A percentile compares a stretch with the other conserved stretches of the same genome.
These are phyloP conservation scores for Oldenlandia corymbosa DNA, from an alignment of 257 asterid genomes.

Conservation along the genomic window DNA sequence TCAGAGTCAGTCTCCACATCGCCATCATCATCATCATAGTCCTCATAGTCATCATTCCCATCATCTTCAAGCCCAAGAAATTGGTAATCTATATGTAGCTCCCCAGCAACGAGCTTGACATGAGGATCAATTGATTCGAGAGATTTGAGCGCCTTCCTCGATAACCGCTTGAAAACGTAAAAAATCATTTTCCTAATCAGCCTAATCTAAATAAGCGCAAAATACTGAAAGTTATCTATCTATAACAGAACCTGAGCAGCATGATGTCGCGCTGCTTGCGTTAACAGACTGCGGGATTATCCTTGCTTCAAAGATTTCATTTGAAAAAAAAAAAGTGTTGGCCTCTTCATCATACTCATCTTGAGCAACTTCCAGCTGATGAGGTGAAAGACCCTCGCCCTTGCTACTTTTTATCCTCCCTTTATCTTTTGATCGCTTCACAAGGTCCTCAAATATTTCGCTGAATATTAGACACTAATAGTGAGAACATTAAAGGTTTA, in stretches of 20 bases:
- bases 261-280: conserved; percentile 96
- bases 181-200: conserved; percentile 9
- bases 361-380: conserved; percentile 63
- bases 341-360: conserved; percentile 90
- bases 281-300: conserved; percentile 87
- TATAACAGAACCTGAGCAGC: conserved; percentile 85
- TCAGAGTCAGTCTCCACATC: conserved; percentile 48
- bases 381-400: conserved; percentile 53
- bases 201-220: not conserved
- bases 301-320: conserved; percentile 96
- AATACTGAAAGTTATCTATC: not conserved
- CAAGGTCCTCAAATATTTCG: conserved; percentile 23
- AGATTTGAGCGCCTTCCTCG: conserved; percentile 61
- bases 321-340: conserved; percentile 74
- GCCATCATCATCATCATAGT: conserved; percentile 30
- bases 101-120: conserved; percentile 72
- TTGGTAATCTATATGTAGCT: conserved; percentile 83
- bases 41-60: conserved; percentile 40
- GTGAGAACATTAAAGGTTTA: conserved; percentile 13
- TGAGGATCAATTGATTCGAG: conserved; percentile 90
- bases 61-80: conserved; percentile 73
- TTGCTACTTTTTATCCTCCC: conserved; percentile 56
- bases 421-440: conserved; percentile 44
- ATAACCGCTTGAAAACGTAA: conserved; percentile 42
- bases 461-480: conserved; percentile 36